Evolutionary conservation across 2,329 filamentous ascomycete genomes (phyloP), one percentile per base, ranked within the genome.

Genomic region (Raffaelea albimanens): DNA sequence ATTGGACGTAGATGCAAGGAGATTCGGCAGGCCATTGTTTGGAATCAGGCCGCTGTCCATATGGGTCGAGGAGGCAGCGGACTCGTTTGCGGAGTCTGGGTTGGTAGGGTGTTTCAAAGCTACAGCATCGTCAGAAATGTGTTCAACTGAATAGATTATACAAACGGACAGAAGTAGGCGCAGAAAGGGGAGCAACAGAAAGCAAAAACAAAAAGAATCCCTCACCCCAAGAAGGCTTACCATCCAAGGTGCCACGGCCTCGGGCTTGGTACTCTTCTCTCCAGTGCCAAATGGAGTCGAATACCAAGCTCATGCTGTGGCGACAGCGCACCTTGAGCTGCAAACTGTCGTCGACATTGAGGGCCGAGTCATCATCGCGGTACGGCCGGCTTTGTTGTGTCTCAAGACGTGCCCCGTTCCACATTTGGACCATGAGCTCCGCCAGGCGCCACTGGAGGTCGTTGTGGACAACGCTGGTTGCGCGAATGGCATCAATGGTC

Each of bases 71-170:
- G 80, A 80, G 48, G 80, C 76, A 53, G 82, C 84, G 46, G 82
- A 86, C 63, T 87, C 82, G 60, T 81, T 81, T 59, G 80, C 78
- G 46, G 84, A 87, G 63, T 93, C 86, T 40, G 86, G 85, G 61
- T 91, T 85, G 49, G 89, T 95, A 40, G 88, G 87, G 59, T 93
- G 87, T 61, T 91, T 89, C 51, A 89, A 78, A 55, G 86, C 88
- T 66, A 71, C 70, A 60, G 55, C 10, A 16, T 34, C 31, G 31
- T 34, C 31, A 34, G 31, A 34, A 5, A 16, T 21, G n/a, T n/a
- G n/a, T n/a, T n/a, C n/a, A n/a, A n/a, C n/a, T n/a, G n/a, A n/a
- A n/a, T n/a, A n/a, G n/a, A n/a, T n/a, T n/a, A n/a, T n/a, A n/a
- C n/a, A n/a, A n/a, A n/a, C n/a, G 23, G 23, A 20, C 20, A 36